Evolutionary conservation across 1,284 basidiomycete species (phyloP).

Genomic region (Apiotrichum domesticum): DNA sequence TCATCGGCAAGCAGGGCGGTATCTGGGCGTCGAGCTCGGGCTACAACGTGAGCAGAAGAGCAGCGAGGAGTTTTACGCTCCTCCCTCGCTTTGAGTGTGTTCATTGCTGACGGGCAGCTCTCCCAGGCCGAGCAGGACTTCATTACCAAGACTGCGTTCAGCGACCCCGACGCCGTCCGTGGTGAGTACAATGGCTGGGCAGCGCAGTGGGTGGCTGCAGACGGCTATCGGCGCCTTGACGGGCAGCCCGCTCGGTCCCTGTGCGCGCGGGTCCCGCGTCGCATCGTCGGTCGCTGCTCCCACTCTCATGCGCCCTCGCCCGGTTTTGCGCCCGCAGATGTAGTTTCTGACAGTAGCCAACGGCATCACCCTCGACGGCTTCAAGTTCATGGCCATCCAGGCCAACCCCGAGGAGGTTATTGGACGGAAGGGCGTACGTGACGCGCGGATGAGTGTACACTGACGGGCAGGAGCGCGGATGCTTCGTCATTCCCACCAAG

Average conservation of each 20-base stretch:
- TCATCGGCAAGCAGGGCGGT: slow-evolving; percentile 77
- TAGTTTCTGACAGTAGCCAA: slow-evolving; percentile 38
- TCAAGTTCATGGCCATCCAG: slow-evolving; percentile 73
- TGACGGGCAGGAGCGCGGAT: slow-evolving; percentile 63
- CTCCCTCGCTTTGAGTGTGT: neutral
- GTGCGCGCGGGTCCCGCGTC: neutral
- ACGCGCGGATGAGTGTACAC: neutral
- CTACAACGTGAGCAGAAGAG: slow-evolving; percentile 59
- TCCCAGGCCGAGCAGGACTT: slow-evolving; percentile 67
- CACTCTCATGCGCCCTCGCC: too few species aligned
- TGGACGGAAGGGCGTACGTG: slow-evolving; percentile 73
- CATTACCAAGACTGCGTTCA: slow-evolving; percentile 55
- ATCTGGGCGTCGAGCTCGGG: slow-evolving; percentile 74
- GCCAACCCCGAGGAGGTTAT: slow-evolving; percentile 63
- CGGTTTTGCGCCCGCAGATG: too few species aligned
- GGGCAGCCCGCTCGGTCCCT: too few species aligned
- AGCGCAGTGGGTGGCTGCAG: too few species aligned
- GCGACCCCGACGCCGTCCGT: slow-evolving; percentile 50
- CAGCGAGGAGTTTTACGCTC: too few species aligned
- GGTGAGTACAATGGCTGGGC: slow-evolving; percentile 29
- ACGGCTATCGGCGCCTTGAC: too few species aligned
- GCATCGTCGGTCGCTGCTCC: neutral
- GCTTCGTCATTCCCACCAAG: slow-evolving; percentile 76
- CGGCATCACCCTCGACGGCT: slow-evolving; percentile 64
- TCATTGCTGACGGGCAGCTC: slow-evolving; percentile 53